phyloP scores from a whole-genome alignment of 306 rosid species.

The Datisca glomerata region DNA sequence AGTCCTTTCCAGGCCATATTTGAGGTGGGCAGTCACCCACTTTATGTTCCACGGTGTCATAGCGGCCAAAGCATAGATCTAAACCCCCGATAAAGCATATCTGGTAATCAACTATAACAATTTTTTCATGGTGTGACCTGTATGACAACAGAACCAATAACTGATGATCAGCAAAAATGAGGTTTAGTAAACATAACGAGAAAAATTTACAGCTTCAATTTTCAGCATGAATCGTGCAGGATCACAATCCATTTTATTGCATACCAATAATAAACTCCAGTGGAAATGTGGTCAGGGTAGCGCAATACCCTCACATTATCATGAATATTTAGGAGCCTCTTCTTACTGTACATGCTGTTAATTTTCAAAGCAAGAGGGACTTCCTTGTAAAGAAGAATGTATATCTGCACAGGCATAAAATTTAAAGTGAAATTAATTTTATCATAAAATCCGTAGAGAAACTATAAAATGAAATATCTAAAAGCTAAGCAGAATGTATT shows the following conservation, averaged over 20 bases:
- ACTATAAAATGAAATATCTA: background rate
- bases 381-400: constrained; percentile 38
- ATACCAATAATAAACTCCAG: constrained; percentile 34
- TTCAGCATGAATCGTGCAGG: background rate
- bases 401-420: constrained; percentile 22
- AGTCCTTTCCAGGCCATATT: constrained; percentile 42
- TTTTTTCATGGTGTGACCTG: constrained; percentile 50
- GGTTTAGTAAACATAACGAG: background rate
- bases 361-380: constrained; percentile 38
- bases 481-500: background rate
- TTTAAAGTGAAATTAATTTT: constrained; percentile 7
- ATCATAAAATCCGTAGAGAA: background rate
- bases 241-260: background rate
- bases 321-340: constrained; percentile 26
- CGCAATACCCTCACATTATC: constrained; percentile 32
- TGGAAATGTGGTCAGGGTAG: constrained; percentile 33
- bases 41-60: constrained; percentile 34
- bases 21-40: constrained; percentile 32
- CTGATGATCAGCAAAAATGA: background rate
- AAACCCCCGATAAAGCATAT: constrained; percentile 39
- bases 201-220: background rate
- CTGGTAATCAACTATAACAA: constrained; percentile 33
- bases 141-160: constrained; percentile 2
- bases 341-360: constrained; percentile 33
- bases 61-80: constrained; percentile 43